These are phyloP conservation scores for Craterostigma plantagineum DNA, from an alignment of 257 asterid genomes.

Conservation along the genomic window DNA sequence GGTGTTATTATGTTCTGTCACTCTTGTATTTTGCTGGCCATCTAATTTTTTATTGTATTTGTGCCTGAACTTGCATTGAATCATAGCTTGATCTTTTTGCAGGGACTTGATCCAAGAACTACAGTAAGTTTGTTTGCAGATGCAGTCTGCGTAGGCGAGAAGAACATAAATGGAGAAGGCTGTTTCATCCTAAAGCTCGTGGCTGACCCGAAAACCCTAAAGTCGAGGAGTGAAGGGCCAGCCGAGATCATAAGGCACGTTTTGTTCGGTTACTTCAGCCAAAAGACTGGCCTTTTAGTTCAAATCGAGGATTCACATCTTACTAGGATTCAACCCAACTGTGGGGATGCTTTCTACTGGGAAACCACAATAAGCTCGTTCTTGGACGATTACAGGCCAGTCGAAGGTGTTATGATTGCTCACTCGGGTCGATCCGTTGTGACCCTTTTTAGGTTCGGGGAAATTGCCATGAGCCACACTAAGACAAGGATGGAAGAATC, in stretches of 20 bases:
- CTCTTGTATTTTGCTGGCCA: no score
- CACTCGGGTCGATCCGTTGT: constrained; percentile 87
- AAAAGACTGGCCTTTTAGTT: constrained; percentile 74
- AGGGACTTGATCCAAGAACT: constrained; percentile 94
- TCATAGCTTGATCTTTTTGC: constrained; percentile 6
- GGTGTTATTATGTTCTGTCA: no score
- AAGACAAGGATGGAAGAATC: constrained; percentile 97
- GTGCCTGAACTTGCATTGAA: constrained; percentile 1
- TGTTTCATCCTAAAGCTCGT: constrained; percentile 86
- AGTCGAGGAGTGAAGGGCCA: constrained; percentile 89
- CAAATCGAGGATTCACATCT: constrained; percentile 97
- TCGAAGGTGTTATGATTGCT: constrained; percentile 94
- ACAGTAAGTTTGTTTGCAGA: constrained; percentile 74
- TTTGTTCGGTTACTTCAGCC: constrained; percentile 91
- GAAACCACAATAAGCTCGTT: constrained; percentile 86
- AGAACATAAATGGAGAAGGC: constrained; percentile 69
- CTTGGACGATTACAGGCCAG: constrained; percentile 64
- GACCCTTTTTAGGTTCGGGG: constrained; percentile 93
- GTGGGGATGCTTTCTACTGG: constrained; percentile 97
- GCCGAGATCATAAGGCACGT: constrained; percentile 91
- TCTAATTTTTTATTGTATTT: no score
- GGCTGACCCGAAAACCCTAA: constrained; percentile 69
- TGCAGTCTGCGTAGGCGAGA: constrained; percentile 87
- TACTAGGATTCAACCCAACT: constrained; percentile 80
- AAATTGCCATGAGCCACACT: constrained; percentile 83